Percentiles rank a stretch among this genome's conserved stretches.
These are phyloP conservation scores for Boletus rufocinnamomeus DNA, from an alignment of 768 basidiomycete genomes.

Conservation along the genomic window DNA sequence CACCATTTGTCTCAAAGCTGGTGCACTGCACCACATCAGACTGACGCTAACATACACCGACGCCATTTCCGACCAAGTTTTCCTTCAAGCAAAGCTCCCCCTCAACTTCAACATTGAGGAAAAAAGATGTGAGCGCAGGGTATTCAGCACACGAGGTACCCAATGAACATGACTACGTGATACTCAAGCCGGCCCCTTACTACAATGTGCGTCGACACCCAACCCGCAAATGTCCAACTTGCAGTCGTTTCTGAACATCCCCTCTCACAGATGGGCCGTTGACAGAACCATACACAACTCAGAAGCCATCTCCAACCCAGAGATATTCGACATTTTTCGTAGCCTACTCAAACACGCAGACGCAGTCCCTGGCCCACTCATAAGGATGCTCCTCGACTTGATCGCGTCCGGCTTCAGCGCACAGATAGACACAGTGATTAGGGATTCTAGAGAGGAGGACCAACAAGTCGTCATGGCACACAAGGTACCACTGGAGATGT, in stretches of 20 bases:
- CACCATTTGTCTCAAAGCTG: too few relatives aligned
- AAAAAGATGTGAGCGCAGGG: too few relatives aligned
- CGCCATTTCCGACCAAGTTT: too few relatives aligned
- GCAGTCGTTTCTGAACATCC: conserved; percentile 11
- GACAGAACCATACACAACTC: conserved; percentile 76
- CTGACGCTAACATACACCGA: too few relatives aligned
- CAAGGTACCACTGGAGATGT: conserved; percentile 82
- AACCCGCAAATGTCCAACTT: neutral
- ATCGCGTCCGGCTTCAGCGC: conserved; percentile 72
- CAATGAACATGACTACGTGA: conserved; percentile 64
- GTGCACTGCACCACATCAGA: too few relatives aligned
- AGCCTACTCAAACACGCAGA: conserved; percentile 78
- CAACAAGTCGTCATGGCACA: conserved; percentile 62
- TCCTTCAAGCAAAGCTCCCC: too few relatives aligned
- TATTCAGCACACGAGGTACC: too few relatives aligned
- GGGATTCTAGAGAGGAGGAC: conserved; percentile 70
- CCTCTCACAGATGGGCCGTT: conserved; percentile 64
- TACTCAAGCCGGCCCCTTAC: conserved; percentile 53
- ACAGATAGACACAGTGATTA: conserved; percentile 70
- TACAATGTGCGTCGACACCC: conserved; percentile 52
- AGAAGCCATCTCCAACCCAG: conserved; percentile 64
- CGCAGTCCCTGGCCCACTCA: conserved; percentile 58
- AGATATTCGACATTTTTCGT: conserved; percentile 81
- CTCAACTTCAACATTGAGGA: too few relatives aligned
- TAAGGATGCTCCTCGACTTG: conserved; percentile 88